These are phyloP conservation scores for Eustoma russellianum DNA, from an alignment of 257 asterid genomes.

Conservation along the genomic window DNA sequence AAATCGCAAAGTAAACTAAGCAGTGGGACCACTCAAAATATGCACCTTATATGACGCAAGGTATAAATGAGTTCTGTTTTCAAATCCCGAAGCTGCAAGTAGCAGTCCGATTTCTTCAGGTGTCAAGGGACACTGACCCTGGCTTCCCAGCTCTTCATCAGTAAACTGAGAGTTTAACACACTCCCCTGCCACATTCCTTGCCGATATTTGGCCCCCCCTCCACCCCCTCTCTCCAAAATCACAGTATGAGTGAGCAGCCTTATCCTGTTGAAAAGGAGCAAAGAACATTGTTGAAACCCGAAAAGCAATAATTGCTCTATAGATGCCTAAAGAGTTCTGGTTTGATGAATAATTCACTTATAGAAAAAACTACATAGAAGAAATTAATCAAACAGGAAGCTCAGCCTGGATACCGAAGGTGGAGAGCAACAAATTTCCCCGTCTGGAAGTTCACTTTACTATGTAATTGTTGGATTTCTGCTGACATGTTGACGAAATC, in stretches of 20 bases:
- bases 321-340: too few species aligned
- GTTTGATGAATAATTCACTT: too few species aligned
- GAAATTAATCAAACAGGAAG: too few species aligned
- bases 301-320: too few species aligned
- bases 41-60: constrained; percentile 35
- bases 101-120: constrained; percentile 35
- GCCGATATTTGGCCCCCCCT: constrained; percentile 38
- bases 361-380: too few species aligned
- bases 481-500: constrained; percentile 88
- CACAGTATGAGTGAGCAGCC: too few species aligned
- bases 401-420: constrained; percentile 34
- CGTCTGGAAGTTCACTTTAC: constrained; percentile 84
- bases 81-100: constrained; percentile 19
- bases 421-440: constrained; percentile 87
- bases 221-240: constrained; percentile 38
- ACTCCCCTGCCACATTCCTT: constrained; percentile 37
- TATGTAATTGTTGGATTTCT: constrained; percentile 84
- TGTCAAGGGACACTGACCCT: constrained; percentile 40
- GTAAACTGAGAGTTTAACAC: constrained; percentile 28
- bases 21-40: too few species aligned
- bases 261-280: constrained; percentile 22
- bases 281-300: background rate
- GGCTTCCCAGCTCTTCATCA: constrained; percentile 30
- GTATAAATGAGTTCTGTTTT: constrained; percentile 28
- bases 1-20: too few species aligned